phyloP scores from a whole-genome alignment of 345 rosid genomes.

The Populus alba region DNA sequence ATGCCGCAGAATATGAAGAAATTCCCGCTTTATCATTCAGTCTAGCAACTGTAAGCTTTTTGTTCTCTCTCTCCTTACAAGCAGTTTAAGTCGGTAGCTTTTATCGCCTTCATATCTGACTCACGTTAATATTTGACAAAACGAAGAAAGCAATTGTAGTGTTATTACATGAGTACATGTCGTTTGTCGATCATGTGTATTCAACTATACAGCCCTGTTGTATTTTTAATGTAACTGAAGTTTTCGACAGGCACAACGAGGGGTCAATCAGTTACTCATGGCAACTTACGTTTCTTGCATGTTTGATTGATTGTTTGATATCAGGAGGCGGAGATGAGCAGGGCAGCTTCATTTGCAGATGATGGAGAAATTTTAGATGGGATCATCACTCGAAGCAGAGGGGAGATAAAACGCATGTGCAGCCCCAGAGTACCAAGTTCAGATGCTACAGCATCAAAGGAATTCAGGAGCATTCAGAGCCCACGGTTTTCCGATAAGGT shows the following conservation, averaged over 20 bases:
- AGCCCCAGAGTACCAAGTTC: slow-evolving; percentile 13
- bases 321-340: slow-evolving; percentile 64
- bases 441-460: slow-evolving; percentile 44
- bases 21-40: slow-evolving; percentile 22
- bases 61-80: not conserved
- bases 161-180: no score
- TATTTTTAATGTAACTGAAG: no score
- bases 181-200: no score
- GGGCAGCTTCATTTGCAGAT: slow-evolving; percentile 59
- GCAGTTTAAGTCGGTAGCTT: not conserved
- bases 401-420: slow-evolving; percentile 22
- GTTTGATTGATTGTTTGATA: slow-evolving; percentile 6
- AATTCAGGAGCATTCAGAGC: slow-evolving; percentile 49
- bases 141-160: no score
- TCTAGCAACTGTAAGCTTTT: slow-evolving; percentile 52
- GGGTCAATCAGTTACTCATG: not conserved
- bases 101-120: no score
- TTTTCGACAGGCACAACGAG: not conserved
- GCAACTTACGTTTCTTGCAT: not conserved
- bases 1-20: slow-evolving; percentile 35
- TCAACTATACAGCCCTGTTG: no score
- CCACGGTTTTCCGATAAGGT: slow-evolving; percentile 59
- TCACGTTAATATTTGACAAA: not conserved
- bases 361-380: slow-evolving; percentile 30
- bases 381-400: slow-evolving; percentile 27